Evolutionary conservation across 768 basidiomycete species (phyloP).

Genomic region (Hygrophorus russula): DNA sequence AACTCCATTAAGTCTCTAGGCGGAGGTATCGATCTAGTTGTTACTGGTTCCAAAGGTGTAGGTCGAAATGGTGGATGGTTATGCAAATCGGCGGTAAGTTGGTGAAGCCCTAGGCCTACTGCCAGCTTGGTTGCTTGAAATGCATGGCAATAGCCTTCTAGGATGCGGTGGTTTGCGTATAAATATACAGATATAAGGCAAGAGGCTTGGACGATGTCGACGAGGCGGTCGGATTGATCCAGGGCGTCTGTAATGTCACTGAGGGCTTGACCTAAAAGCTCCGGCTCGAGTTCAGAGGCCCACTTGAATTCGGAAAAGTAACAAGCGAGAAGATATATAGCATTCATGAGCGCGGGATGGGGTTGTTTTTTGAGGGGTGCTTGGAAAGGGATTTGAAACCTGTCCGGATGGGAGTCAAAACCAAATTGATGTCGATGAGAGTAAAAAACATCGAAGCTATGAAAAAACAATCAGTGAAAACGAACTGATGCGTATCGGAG

Average conservation of each 20-base stretch:
- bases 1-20: slow-evolving; percentile 30
- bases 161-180: slow-evolving; percentile 41
- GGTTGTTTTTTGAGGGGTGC: slow-evolving; percentile 20
- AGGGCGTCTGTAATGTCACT: slow-evolving; percentile 42
- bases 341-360: slow-evolving; percentile 49
- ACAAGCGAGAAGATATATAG: slow-evolving; percentile 51
- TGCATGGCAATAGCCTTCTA: slow-evolving; percentile 53
- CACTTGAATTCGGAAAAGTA: slow-evolving; percentile 36
- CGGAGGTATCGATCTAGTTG: slow-evolving; percentile 15
- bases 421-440: slow-evolving; percentile 47
- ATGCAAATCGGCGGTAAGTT: slow-evolving; percentile 22
- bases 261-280: slow-evolving; percentile 37
- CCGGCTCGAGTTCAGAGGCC: slow-evolving; percentile 31
- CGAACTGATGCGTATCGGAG: background rate
- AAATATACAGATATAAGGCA: slow-evolving; percentile 50
- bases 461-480: background rate
- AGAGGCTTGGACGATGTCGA: slow-evolving; percentile 50
- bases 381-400: slow-evolving; percentile 14
- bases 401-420: slow-evolving; percentile 36
- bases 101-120: slow-evolving; percentile 48
- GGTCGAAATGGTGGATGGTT: too few relatives aligned
- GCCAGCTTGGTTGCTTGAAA: slow-evolving; percentile 51
- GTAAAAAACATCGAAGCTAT: slow-evolving; percentile 44
- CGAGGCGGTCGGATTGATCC: slow-evolving; percentile 40
- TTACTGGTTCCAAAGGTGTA: slow-evolving; percentile 10